phyloP scores from a whole-genome alignment of 805 yeast species.

The Lipomyces spencermartinsiae region DNA sequence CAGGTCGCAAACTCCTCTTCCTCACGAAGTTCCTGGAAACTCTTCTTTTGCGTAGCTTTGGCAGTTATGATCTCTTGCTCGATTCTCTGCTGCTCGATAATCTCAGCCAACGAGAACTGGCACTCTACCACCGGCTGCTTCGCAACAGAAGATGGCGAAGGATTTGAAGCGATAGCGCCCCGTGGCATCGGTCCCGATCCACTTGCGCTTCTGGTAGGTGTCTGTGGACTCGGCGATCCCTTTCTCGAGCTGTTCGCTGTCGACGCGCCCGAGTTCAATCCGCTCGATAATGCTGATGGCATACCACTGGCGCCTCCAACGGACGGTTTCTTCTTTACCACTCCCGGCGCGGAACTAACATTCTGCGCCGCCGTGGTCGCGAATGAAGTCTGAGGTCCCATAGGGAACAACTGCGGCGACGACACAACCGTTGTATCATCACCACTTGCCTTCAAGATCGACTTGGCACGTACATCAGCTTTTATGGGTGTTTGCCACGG shows the following conservation, averaged over 20 bases:
- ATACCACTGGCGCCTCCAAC: background rate
- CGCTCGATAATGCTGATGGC: constrained; percentile 5
- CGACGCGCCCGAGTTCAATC: constrained; percentile 10
- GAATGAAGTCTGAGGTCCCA: constrained; percentile 37
- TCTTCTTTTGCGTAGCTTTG: constrained; percentile 47
- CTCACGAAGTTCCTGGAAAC: constrained; percentile 73
- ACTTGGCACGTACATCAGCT: constrained; percentile 12
- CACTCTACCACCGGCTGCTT: constrained; percentile 13
- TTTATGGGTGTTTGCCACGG: constrained; percentile 33
- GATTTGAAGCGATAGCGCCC: background rate
- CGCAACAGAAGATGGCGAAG: constrained; percentile 6
- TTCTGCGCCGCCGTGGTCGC: constrained; percentile 34
- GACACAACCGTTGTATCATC: background rate
- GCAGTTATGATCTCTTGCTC: constrained; percentile 50
- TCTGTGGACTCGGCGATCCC: constrained; percentile 8
- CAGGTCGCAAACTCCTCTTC: constrained; percentile 86
- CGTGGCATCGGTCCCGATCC: background rate
- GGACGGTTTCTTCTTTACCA: background rate
- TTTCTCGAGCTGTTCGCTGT: constrained; percentile 2
- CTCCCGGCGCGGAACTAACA: background rate
- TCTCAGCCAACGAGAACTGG: constrained; percentile 34
- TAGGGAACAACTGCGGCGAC: constrained; percentile 22
- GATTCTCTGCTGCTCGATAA: constrained; percentile 45
- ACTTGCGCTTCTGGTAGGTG: background rate
- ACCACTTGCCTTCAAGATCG: background rate